Evolutionary conservation across 23 red algal genomes (phyloP).

Genomic region (Agarophyton chilense): DNA sequence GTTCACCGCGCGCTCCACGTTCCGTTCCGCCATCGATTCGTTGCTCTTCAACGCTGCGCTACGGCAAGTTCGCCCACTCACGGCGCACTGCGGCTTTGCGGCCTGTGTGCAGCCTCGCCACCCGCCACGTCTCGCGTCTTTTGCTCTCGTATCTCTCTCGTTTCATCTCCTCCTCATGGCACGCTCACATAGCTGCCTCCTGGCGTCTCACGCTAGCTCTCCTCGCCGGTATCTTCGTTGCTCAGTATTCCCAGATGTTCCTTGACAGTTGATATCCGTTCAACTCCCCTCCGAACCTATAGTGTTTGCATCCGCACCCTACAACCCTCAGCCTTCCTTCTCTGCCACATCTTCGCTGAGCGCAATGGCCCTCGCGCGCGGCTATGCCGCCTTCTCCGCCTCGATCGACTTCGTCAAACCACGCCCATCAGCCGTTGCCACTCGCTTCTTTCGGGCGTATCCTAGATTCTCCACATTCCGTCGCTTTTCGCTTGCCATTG

Average conservation of each 20-base stretch:
- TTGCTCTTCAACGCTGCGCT: constrained; percentile 6
- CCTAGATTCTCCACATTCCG: constrained; percentile 25
- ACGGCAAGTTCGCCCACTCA: neutral
- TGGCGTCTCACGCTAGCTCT: neutral
- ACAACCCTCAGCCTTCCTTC: neutral
- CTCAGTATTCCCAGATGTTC: neutral
- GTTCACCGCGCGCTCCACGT: constrained; percentile 12
- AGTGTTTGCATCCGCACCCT: too few relatives aligned
- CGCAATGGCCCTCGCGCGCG: neutral
- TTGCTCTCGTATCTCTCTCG: neutral
- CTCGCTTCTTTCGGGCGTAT: constrained; percentile 37
- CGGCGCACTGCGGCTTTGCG: too few relatives aligned
- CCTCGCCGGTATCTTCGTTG: neutral
- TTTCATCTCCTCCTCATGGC: neutral
- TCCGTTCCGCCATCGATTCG: neutral
- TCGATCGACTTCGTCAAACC: neutral
- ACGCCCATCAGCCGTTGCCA: constrained; percentile 5
- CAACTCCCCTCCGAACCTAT: neutral
- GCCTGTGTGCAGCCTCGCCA: neutral
- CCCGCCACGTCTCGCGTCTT: neutral
- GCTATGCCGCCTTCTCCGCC: constrained; percentile 23
- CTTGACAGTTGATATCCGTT: neutral
- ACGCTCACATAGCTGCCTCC: neutral
- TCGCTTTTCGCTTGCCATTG: constrained; percentile 2
- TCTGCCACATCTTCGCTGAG: neutral